Evolutionary conservation across 2,329 filamentous ascomycete species (phyloP).

Genomic region (Cladosporium sp.): DNA sequence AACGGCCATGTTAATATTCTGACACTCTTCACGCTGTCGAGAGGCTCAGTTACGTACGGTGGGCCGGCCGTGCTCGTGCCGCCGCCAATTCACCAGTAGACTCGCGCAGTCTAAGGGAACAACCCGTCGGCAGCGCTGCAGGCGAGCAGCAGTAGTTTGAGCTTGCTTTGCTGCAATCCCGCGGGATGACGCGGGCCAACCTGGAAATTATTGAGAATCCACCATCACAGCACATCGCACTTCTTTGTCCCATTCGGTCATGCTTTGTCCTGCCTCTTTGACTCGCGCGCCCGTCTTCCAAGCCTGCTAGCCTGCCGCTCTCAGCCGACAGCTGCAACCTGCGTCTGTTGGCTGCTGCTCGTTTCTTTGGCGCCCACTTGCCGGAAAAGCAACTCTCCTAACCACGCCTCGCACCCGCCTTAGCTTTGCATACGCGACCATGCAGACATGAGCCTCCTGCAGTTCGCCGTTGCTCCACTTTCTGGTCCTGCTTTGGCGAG

Average conservation of each 20-base stretch:
- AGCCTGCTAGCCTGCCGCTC: neutral
- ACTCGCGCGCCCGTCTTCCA: neutral
- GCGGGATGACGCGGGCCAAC: neutral
- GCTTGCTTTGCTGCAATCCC: neutral
- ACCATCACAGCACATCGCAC: neutral
- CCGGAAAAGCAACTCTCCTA: neutral
- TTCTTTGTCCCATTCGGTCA: neutral
- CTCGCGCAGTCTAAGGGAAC: neutral
- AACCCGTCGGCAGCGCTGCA: neutral
- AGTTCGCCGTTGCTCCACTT: neutral
- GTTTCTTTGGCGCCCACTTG: neutral
- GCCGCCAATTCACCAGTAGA: neutral
- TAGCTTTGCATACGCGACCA: neutral
- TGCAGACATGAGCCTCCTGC: constrained; percentile 3
- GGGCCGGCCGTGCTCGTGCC: too few relatives aligned
- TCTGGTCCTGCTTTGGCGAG: neutral
- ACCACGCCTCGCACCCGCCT: too few relatives aligned
- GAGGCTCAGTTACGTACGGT: too few relatives aligned
- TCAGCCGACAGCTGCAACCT: too few relatives aligned
- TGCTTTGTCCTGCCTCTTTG: neutral
- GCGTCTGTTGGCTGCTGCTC: too few relatives aligned
- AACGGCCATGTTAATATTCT: too few relatives aligned
- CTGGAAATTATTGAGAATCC: neutral
- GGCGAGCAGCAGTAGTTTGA: neutral
- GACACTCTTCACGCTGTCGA: too few relatives aligned